phyloP scores from a whole-genome alignment of 352 stramenopile species.

The Pythium biforme region DNA sequence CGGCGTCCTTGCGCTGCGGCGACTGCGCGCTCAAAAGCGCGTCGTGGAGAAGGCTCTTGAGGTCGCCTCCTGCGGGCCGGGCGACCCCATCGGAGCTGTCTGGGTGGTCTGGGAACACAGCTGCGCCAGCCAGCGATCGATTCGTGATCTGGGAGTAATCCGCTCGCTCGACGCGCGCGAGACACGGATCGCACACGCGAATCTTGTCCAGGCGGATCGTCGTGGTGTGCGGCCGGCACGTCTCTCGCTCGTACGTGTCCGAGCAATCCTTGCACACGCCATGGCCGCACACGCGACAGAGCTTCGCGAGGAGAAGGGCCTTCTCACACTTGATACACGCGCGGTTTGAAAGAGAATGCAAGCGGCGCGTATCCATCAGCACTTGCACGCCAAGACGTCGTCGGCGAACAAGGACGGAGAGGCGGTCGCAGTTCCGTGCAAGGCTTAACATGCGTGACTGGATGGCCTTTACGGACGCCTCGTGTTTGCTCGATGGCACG shows the following conservation, averaged over 20 bases:
- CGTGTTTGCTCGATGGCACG: neutral
- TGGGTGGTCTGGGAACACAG: slow-evolving; percentile 29
- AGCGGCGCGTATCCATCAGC: slow-evolving; percentile 35
- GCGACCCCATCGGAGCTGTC: neutral
- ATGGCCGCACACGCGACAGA: slow-evolving; percentile 59
- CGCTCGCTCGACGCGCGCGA: slow-evolving; percentile 52
- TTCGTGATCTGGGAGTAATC: slow-evolving; percentile 35
- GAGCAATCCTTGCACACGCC: slow-evolving; percentile 51
- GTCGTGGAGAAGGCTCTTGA: slow-evolving; percentile 41
- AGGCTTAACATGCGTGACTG: slow-evolving; percentile 10
- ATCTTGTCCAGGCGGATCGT: slow-evolving; percentile 22
- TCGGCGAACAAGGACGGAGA: slow-evolving; percentile 48
- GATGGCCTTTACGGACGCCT: neutral
- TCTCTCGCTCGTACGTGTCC: slow-evolving; percentile 28
- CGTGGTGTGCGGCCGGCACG: neutral
- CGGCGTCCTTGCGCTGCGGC: slow-evolving; percentile 35
- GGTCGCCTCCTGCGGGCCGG: slow-evolving; percentile 25
- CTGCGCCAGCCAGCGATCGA: slow-evolving; percentile 19
- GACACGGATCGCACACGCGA: slow-evolving; percentile 50
- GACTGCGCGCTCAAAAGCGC: slow-evolving; percentile 31
- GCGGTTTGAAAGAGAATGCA: slow-evolving; percentile 40
- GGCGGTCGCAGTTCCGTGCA: slow-evolving; percentile 14
- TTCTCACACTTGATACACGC: slow-evolving; percentile 59
- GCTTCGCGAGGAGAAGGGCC: slow-evolving; percentile 34
- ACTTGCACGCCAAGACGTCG: slow-evolving; percentile 57